phyloP scores from a whole-genome alignment of 305 asterid genomes.

The Fraxinus angustifolia region DNA sequence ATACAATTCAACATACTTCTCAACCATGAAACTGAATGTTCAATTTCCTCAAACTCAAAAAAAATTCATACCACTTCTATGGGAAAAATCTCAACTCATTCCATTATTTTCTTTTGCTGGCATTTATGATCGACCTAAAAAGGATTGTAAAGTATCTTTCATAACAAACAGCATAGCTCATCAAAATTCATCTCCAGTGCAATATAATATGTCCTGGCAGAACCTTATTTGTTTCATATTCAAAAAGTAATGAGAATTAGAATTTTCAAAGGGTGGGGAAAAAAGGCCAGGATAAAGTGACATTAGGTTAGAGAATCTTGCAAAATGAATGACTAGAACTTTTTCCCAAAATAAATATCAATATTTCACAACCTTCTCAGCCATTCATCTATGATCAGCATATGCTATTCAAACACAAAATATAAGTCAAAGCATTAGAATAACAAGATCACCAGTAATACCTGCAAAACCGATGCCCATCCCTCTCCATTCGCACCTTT shows the following conservation, averaged over 20 bases:
- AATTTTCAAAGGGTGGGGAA: neutral
- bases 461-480: too few species aligned
- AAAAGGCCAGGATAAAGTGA: neutral
- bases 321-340: neutral
- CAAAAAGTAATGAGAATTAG: neutral
- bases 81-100: neutral
- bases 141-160: neutral
- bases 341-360: constrained; percentile 6
- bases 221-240: neutral
- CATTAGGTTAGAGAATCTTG: neutral
- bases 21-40: neutral
- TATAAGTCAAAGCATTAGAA: constrained; percentile 15
- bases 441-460: neutral
- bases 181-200: neutral
- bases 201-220: neutral
- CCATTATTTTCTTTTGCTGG: neutral
- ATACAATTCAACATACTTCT: neutral
- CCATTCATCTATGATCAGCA: neutral
- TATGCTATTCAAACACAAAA: constrained; percentile 1
- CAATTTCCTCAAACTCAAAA: neutral
- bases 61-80: neutral
- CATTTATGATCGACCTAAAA: neutral
- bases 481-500: too few species aligned
- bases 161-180: neutral
- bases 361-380: neutral